These are phyloP conservation scores for Homolaphlyctis polyrhiza DNA, from an alignment of 371 early-diverging fungal species.

Conservation along the genomic window DNA sequence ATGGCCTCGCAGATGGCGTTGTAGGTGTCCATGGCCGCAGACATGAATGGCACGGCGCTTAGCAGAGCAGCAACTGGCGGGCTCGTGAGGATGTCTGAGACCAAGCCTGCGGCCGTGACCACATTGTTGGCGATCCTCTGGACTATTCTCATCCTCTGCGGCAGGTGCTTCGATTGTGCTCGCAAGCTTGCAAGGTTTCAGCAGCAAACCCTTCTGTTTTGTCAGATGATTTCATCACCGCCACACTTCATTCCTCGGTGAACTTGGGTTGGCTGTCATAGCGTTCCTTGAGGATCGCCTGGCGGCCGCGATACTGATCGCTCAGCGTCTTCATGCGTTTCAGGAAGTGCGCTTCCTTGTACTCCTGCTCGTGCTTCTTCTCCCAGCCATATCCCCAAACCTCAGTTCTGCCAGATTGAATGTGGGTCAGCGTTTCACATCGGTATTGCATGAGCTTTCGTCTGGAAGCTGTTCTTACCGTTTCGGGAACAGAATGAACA, in stretches of 20 bases:
- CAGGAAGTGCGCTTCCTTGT: conserved; percentile 26
- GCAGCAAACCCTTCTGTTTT: no score
- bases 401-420: conserved; percentile 30
- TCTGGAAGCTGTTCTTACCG: conserved; percentile 9
- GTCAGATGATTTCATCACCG: no score
- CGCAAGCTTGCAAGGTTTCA: no score
- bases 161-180: no score
- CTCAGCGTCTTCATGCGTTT: conserved; percentile 32
- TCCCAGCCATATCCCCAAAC: conserved; percentile 45
- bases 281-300: conserved; percentile 19
- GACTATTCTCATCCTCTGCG: no score
- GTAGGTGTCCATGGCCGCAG: not conserved
- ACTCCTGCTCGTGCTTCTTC: conserved; percentile 22
- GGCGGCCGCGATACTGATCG: conserved; percentile 24
- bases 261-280: no score
- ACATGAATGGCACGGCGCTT: not conserved
- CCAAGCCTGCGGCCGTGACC: no score
- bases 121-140: no score
- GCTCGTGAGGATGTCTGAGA: not conserved
- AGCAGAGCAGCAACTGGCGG: not conserved
- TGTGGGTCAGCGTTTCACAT: no score
- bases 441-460: no score
- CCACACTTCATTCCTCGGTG: no score
- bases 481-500: conserved; percentile 26
- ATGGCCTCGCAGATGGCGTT: not conserved